Conservation (phyloP, 2,329 filamentous ascomycete species). For the Pseudogymnoascus sp. region DNA sequence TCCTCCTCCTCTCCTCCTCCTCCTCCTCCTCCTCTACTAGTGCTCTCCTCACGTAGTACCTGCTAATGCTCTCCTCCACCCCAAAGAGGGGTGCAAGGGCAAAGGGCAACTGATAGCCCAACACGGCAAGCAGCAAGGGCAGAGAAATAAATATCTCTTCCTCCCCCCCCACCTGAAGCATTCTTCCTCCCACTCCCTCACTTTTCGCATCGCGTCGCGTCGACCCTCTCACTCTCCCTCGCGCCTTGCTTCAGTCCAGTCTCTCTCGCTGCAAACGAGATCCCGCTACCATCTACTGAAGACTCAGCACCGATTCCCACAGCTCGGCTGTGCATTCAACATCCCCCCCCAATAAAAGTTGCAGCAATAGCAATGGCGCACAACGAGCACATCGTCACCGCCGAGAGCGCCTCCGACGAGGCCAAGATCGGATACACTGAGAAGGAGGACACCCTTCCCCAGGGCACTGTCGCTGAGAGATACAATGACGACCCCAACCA, state of each 20-base stretch:
- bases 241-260: not conserved
- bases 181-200: not conserved
- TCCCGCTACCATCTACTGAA: not conserved
- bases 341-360: not conserved
- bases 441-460: not conserved
- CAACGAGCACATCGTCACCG: not conserved
- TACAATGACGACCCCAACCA: slow-evolving; percentile 19
- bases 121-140: not conserved
- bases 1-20: not conserved
- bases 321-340: slow-evolving; percentile 6
- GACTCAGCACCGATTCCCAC: not conserved
- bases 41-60: not conserved
- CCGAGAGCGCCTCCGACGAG: not conserved
- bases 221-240: not conserved
- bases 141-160: not conserved
- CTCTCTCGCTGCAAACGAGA: not conserved
- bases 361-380: slow-evolving; percentile 2
- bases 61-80: not conserved
- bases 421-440: not conserved
- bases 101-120: not conserved
- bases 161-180: not conserved
- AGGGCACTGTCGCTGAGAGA: not conserved
- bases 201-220: not conserved
- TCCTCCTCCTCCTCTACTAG: not conserved
- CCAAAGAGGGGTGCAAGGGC: not conserved